Percentiles rank a stretch among this genome's conserved stretches.
phyloP scores from a whole-genome alignment of 2,329 filamentous ascomycete species.

The Calonectria montana region DNA sequence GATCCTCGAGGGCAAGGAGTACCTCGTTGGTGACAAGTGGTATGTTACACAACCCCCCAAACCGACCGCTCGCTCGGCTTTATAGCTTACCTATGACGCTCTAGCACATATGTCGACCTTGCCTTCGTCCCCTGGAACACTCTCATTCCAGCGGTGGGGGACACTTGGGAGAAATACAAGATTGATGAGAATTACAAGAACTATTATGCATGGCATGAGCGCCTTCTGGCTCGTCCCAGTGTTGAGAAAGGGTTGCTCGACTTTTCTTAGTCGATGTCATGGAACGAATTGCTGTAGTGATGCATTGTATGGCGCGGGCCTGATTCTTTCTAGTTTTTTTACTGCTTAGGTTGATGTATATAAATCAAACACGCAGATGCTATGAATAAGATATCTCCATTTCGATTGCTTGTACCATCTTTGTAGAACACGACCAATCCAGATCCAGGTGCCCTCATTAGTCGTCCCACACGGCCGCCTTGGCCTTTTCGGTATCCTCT shows the following conservation, averaged over 20 bases:
- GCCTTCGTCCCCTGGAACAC: conserved; percentile 47
- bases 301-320: conserved; percentile 2
- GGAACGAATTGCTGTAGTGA: neutral
- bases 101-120: conserved; percentile 49
- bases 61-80: neutral
- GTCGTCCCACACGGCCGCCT: conserved; percentile 88
- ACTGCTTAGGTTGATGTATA: neutral
- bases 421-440: neutral
- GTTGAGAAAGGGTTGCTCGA: conserved; percentile 28
- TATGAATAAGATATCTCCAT: neutral
- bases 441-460: conserved; percentile 43
- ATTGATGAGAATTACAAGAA: conserved; percentile 49
- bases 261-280: neutral
- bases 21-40: conserved; percentile 50
- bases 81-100: neutral
- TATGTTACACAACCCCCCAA: conserved; percentile 27
- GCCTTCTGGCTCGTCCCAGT: conserved; percentile 45
- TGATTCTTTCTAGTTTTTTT: neutral
- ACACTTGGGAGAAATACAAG: conserved; percentile 37
- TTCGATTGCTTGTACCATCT: neutral
- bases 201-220: conserved; percentile 49
- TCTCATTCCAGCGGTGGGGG: conserved; percentile 24
- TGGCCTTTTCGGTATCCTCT: conserved; percentile 79
- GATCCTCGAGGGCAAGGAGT: conserved; percentile 48
- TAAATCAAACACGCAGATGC: neutral